Base-by-base conservation (phyloP, 495 filamentous ascomycete genomes). In the Copromyces sp. region DNA sequence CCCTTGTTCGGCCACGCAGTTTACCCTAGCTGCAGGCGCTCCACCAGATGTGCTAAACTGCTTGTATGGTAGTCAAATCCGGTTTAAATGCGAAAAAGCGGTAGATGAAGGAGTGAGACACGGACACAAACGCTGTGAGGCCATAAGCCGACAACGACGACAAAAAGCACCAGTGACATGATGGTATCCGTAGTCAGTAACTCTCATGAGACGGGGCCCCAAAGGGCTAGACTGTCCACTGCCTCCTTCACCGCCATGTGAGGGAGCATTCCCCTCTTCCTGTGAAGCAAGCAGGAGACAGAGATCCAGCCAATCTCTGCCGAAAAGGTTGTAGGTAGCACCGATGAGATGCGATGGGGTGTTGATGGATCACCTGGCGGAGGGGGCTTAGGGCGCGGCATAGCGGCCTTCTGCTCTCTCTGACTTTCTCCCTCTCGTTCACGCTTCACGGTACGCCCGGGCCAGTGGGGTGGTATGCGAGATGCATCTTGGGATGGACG, bases 201-300 rank as follows among this genome's bases (percentile, higher is more conserved):
- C 29, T 61, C 45, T 65, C 12, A 32, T 65, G 53, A 65, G 53
- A 65, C 53, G 53, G 53, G 29, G 29, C 3, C 53, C 29, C 53
- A 35, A 65, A 65, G 29, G 53, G 53, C 53, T 65, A 65, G 53
- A 65, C 53, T 65, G 53, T 29, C 14, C n/a, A 35, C 35, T 44
- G 39, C 69, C 29, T 68, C 68, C 72, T 71, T 76, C 75, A 76
- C 75, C 75, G 75, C 75, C 75, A 76, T 72, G 70, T 76, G 70
- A 74, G 24, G 53, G 29, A 65, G 53, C 29, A 65, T 65, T 65
- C 53, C 53, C 53, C 53, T 65, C 53, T 65, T 65, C 53, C 53
- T 65, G 53, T 35, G 53, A 65, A 24, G 24, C 24, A 24, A 24
- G 24, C 29, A 65, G 53, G 14, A 65, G 53, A 65, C 29, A 65